phyloP scores from a whole-genome alignment of 345 rosid species.

The Sisymbrium irio region DNA sequence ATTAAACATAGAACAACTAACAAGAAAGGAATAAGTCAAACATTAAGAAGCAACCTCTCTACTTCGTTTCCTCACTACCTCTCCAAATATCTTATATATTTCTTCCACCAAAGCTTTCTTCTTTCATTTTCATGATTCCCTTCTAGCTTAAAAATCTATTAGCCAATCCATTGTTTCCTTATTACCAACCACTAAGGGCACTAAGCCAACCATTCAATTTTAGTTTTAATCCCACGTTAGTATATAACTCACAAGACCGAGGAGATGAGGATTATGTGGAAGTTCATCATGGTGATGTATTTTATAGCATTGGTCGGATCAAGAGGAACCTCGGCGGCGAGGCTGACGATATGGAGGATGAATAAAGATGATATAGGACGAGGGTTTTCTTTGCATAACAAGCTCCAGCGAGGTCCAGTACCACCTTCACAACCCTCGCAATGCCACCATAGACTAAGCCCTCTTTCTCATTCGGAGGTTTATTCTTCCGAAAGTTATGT shows the following conservation, averaged over 20 bases:
- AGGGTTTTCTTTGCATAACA: slow-evolving; percentile 20
- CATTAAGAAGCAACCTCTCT: slow-evolving; percentile 16
- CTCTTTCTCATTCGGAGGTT: slow-evolving; percentile 18
- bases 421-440: slow-evolving; percentile 64
- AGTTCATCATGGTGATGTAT: slow-evolving; percentile 10
- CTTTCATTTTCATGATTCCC: neutral
- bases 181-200: neutral
- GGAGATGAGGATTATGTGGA: slow-evolving; percentile 15
- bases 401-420: slow-evolving; percentile 53
- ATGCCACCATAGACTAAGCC: slow-evolving; percentile 46
- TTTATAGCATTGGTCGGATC: slow-evolving; percentile 23
- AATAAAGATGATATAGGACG: neutral
- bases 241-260: neutral
- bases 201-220: neutral
- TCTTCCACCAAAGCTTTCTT: slow-evolving; percentile 1
- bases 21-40: slow-evolving; percentile 6
- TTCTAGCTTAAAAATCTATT: neutral
- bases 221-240: neutral
- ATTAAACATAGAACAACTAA: slow-evolving; percentile 12
- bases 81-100: neutral
- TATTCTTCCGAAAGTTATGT: slow-evolving; percentile 21
- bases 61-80: slow-evolving; percentile 11
- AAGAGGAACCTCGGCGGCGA: slow-evolving; percentile 9
- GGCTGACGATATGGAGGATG: neutral
- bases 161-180: neutral